phyloP scores from a whole-genome alignment of 2,329 filamentous ascomycete genomes.

The Apiospora aurea region DNA sequence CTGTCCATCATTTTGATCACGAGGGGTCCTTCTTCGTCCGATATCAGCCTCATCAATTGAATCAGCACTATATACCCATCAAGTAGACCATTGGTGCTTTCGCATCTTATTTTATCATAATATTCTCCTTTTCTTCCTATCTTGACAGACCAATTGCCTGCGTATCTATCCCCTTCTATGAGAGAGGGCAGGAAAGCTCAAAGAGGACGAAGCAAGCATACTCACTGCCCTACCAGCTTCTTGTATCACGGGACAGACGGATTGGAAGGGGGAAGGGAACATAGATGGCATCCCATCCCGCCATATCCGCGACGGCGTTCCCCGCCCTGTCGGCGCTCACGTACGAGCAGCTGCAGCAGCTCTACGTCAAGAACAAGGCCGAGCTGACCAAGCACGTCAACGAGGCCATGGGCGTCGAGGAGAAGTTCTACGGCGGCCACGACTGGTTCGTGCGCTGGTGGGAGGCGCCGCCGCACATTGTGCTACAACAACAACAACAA shows the following conservation, averaged over 20 bases:
- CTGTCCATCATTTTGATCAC: conserved; percentile 7
- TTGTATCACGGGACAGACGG: background rate
- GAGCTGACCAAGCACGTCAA: conserved; percentile 34
- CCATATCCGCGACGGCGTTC: background rate
- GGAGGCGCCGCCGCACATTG: conserved; percentile 14
- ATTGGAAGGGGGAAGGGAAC: background rate
- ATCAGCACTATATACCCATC: background rate
- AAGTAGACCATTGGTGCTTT: background rate
- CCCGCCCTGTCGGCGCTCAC: conserved; percentile 3
- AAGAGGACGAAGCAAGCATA: background rate
- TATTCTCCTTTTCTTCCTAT: background rate
- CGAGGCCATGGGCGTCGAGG: conserved; percentile 27
- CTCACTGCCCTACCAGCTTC: background rate
- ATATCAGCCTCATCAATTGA: conserved; percentile 1
- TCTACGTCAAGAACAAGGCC: conserved; percentile 32
- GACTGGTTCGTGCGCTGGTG: conserved; percentile 32
- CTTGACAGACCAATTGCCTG: background rate
- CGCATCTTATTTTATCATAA: background rate
- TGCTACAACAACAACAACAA: background rate
- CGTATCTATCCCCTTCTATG: background rate
- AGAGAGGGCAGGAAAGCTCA: background rate
- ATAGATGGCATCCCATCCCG: conserved; percentile 5
- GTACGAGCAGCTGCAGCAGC: conserved; percentile 27
- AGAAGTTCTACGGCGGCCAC: conserved; percentile 29
- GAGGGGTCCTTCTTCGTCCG: background rate